Conservation (phyloP, 2,329 filamentous ascomycete genomes). For the Phialophora expanda region DNA sequence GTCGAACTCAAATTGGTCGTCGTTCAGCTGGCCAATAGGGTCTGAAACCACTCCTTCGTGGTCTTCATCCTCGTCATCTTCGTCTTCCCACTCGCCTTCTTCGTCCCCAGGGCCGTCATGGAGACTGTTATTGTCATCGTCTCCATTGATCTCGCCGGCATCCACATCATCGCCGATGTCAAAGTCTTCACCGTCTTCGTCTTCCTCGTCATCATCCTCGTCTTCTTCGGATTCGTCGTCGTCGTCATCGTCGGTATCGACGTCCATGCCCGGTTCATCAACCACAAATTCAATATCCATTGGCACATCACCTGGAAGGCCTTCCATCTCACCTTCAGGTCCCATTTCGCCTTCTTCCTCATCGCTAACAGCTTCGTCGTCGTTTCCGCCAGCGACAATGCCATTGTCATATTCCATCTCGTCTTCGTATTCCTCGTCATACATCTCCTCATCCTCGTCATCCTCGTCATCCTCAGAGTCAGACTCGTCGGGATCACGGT, state of each 20-base stretch:
- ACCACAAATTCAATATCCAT: slow-evolving; percentile 88
- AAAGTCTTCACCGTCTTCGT: slow-evolving; percentile 59
- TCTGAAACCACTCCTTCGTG: slow-evolving; percentile 54
- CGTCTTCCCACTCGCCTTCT: slow-evolving; percentile 58
- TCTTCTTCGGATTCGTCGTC: slow-evolving; percentile 65
- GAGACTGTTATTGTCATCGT: slow-evolving; percentile 46
- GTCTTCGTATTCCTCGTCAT: slow-evolving; percentile 83
- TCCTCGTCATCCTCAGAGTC: slow-evolving; percentile 67
- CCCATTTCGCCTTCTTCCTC: slow-evolving; percentile 77
- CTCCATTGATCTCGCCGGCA: slow-evolving; percentile 49
- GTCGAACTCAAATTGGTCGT: slow-evolving; percentile 50
- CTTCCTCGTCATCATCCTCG: slow-evolving; percentile 60
- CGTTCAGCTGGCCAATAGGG: slow-evolving; percentile 48
- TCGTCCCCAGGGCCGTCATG: slow-evolving; percentile 47
- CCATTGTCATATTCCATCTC: slow-evolving; percentile 95
- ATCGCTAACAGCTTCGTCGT: slow-evolving; percentile 83
- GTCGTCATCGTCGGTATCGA: slow-evolving; percentile 69
- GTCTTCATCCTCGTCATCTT: slow-evolving; percentile 52
- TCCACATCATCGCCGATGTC: slow-evolving; percentile 62
- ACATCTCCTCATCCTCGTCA: slow-evolving; percentile 84
- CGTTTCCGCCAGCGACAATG: slow-evolving; percentile 67
- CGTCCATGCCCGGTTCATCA: slow-evolving; percentile 64
- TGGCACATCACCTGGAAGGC: slow-evolving; percentile 64
- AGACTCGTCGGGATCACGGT: slow-evolving; percentile 74
- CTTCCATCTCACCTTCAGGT: slow-evolving; percentile 72